Evolutionary conservation across 2,329 filamentous ascomycete genomes (phyloP), one percentile per base, ranked within the genome.

Genomic region (Hymenoscyphus scutula): DNA sequence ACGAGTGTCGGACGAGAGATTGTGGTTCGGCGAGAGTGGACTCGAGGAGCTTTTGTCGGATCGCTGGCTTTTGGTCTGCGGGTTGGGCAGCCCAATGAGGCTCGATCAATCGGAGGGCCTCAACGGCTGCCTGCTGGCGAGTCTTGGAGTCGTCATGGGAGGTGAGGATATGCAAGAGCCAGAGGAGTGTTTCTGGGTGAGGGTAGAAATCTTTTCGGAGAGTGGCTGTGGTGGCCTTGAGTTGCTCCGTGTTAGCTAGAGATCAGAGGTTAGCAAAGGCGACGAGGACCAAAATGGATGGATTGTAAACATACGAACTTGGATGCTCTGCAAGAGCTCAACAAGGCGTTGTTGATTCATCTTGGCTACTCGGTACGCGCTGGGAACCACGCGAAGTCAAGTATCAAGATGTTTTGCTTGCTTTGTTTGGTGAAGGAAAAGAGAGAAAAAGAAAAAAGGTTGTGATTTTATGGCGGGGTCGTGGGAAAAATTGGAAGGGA

Each of bases 151-250:
- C 68, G 64, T 87, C 81, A 77, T 97, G 89, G 63, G 89, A 91
- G 71, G 92, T 89, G 70, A 96, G 84, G 73, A 97, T 88, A 78
- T 97, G 92, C 70, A 98, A 85, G 66, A 98, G 89, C 72, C 91
- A 87, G 61, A 94, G 84, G 62, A 98, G 86, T 17, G 92, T 91
- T 72, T 92, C 86, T 45, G 94, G 89, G 70, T 92, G 86, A 72
- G 87, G 88, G 81, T 96, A 98, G 82, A 91, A 98, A 78, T 90
- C 91, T 78, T 96, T 95, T 78, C 96, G 93, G 64, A 98, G 86
- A 72, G 92, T 88, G 63, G 90, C 87, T 19, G 94, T 99, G 67
- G 93, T 92, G 69, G 90, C 87, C 84, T 97, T 96, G 77, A 96
- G 88, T 78, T 88, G 87, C 71, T 91, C 87, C 69, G 92, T 97